Percentiles rank a stretch among this genome's conserved stretches.
Conservation (phyloP, 441 rosid genomes). For the Erysimum cheiri region DNA sequence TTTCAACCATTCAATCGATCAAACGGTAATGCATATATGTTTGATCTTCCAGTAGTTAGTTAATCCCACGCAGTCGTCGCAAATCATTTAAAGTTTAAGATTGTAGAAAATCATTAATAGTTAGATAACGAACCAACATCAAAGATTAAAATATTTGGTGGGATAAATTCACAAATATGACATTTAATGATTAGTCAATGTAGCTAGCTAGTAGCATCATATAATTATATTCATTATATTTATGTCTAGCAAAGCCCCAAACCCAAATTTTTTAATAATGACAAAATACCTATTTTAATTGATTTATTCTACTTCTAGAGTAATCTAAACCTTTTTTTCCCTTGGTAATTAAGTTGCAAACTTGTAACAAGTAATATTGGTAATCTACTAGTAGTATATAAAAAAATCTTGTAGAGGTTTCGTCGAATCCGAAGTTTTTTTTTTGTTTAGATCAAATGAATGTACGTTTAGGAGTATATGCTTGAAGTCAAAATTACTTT, state of each 20-base stretch:
- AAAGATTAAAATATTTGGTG: slow-evolving; percentile 1
- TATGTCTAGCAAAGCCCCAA: not conserved
- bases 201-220: slow-evolving; percentile 1
- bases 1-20: not conserved
- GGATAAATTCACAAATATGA: not conserved
- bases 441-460: not conserved
- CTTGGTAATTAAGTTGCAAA: not conserved
- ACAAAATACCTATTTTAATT: not conserved
- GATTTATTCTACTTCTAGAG: not conserved
- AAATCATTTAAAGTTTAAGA: not conserved
- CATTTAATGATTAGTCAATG: not conserved
- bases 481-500: slow-evolving; percentile 14
- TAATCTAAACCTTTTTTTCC: not conserved
- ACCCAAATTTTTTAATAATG: not conserved
- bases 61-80: not conserved
- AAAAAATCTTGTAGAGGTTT: not conserved
- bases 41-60: too few species aligned
- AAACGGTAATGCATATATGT: not conserved
- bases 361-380: not conserved
- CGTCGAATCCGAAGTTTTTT: not conserved
- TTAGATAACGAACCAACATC: not conserved
- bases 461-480: not conserved
- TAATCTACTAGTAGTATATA: not conserved
- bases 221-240: not conserved
- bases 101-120: not conserved